A percentile compares a stretch with the other conserved stretches of the same genome.
These are phyloP conservation scores for Lizanozyma gosingica DNA, from an alignment of 1,139 yeast species.

Conservation along the genomic window DNA sequence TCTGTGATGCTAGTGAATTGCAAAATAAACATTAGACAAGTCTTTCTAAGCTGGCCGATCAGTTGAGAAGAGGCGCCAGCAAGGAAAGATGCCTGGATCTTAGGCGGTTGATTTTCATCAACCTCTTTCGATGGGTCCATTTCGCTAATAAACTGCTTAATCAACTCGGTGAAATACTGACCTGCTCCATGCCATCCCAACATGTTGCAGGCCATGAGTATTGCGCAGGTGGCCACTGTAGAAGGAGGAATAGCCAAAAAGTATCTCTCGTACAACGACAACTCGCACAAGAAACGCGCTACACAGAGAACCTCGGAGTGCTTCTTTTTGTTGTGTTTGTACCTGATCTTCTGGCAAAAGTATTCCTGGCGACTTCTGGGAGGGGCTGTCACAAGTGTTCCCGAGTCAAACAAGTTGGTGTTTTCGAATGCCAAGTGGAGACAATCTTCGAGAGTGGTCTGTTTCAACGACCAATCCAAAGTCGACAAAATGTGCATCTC, in stretches of 20 bases:
- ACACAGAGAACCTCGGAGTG: neutral
- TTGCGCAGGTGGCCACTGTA: slow-evolving; percentile 59
- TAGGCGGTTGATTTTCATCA: slow-evolving; percentile 28
- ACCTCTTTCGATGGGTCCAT: slow-evolving; percentile 2
- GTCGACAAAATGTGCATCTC: slow-evolving; percentile 83
- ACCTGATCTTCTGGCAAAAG: slow-evolving; percentile 25
- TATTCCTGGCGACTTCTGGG: slow-evolving; percentile 16
- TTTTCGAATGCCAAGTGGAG: slow-evolving; percentile 43
- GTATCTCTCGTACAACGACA: slow-evolving; percentile 62
- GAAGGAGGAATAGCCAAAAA: slow-evolving; percentile 58
- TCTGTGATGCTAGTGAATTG: slow-evolving; percentile 31
- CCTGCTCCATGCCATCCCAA: slow-evolving; percentile 12
- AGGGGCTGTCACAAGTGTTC: neutral
- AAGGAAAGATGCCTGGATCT: slow-evolving; percentile 30
- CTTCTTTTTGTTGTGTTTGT: neutral
- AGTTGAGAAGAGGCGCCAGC: slow-evolving; percentile 29
- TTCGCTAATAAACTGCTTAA: neutral
- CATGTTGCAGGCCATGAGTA: slow-evolving; percentile 65
- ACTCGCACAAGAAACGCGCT: slow-evolving; percentile 52
- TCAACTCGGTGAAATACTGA: neutral
- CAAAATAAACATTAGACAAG: slow-evolving; percentile 25
- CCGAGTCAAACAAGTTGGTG: slow-evolving; percentile 11
- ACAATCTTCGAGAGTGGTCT: slow-evolving; percentile 55
- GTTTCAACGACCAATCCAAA: slow-evolving; percentile 71
- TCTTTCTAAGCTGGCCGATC: slow-evolving; percentile 20